Evolutionary conservation across 2,329 filamentous ascomycete genomes (phyloP).

Genomic region (Nemania serpens): DNA sequence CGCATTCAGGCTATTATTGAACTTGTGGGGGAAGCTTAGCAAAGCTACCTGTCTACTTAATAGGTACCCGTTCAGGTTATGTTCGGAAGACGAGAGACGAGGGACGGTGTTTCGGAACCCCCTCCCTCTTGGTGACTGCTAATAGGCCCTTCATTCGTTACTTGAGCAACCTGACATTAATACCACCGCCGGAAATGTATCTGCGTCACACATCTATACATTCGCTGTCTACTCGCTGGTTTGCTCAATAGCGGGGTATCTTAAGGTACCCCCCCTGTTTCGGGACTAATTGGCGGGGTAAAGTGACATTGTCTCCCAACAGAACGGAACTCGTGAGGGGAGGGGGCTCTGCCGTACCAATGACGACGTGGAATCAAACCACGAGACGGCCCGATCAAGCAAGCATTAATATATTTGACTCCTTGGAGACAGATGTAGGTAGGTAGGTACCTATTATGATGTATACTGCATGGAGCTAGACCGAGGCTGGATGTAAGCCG

Average conservation of each 20-base stretch:
- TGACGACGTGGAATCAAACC: constrained; percentile 16
- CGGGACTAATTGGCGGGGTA: constrained; percentile 27
- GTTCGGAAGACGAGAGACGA: no score
- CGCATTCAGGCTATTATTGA: constrained; percentile 25
- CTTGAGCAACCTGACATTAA: no score
- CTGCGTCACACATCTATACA: no score
- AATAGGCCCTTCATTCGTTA: no score
- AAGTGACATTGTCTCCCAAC: neutral
- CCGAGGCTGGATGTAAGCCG: no score
- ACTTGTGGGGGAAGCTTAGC: constrained; percentile 10
- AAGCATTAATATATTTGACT: neutral
- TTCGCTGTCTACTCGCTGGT: no score
- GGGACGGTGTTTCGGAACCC: no score
- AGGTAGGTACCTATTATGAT: neutral
- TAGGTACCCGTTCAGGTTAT: no score
- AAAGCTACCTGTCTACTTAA: neutral
- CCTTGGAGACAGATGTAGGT: neutral
- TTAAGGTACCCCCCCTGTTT: no score
- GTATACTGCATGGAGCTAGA: no score
- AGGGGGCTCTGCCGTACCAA: constrained; percentile 17
- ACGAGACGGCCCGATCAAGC: constrained; percentile 12
- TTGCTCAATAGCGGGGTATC: constrained; percentile 21
- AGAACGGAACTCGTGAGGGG: neutral
- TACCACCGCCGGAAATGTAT: no score
- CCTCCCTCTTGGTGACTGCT: no score